These are phyloP conservation scores for Calonectria naviculata DNA, from an alignment of 2,329 filamentous ascomycete species.

Conservation along the genomic window DNA sequence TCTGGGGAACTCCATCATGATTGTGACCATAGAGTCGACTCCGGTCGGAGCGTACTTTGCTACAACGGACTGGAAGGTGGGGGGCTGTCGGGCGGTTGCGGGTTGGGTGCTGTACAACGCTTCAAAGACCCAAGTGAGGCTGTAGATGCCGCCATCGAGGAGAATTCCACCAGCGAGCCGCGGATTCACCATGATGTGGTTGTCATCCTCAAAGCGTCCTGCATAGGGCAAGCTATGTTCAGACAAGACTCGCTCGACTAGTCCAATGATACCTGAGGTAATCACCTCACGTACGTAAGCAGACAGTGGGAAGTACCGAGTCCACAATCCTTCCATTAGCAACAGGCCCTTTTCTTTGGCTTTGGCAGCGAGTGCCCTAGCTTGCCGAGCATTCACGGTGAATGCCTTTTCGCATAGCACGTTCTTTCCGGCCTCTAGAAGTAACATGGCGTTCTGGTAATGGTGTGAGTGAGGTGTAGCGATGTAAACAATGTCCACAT, in stretches of 20 bases:
- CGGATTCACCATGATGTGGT: conserved; percentile 55
- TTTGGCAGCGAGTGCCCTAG: neutral
- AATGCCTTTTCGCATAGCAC: neutral
- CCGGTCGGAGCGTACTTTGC: neutral
- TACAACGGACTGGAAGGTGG: neutral
- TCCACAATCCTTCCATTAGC: neutral
- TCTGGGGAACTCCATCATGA: neutral
- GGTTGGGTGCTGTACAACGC: neutral
- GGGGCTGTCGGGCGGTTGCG: neutral
- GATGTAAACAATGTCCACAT: conserved; percentile 87
- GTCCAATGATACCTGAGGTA: conserved; percentile 54
- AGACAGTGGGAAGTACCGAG: neutral
- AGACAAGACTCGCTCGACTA: conserved; percentile 66
- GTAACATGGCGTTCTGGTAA: conserved; percentile 83
- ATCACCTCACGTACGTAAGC: neutral
- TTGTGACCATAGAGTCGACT: neutral
- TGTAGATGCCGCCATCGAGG: neutral
- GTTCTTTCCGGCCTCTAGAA: neutral
- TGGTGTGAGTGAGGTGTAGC: conserved; percentile 92
- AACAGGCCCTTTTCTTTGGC: neutral
- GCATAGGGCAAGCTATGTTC: conserved; percentile 13
- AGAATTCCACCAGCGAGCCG: neutral
- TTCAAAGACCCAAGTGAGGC: neutral
- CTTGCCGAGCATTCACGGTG: neutral
- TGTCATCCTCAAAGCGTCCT: conserved; percentile 41